These are phyloP conservation scores for Pinus taeda DNA, from an alignment of 75 land plant species.

Conservation along the genomic window DNA sequence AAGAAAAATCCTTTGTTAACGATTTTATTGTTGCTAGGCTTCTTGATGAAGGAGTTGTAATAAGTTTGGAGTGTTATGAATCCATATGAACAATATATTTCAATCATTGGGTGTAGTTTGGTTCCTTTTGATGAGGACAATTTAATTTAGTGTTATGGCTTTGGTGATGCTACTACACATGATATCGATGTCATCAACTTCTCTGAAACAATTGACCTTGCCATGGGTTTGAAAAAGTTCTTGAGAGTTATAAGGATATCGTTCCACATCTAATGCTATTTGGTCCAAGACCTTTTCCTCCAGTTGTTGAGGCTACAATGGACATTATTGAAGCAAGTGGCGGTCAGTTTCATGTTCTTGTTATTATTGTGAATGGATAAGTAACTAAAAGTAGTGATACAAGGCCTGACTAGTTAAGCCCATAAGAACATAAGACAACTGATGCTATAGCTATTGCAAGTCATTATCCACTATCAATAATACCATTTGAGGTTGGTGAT, in stretches of 20 bases:
- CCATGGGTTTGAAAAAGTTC: slow-evolving; percentile 45
- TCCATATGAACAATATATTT: slow-evolving; percentile 88
- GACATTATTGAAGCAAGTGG: not conserved
- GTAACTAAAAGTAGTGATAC: not conserved
- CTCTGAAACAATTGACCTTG: slow-evolving; percentile 43
- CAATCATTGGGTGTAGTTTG: slow-evolving; percentile 74
- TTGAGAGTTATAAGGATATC: slow-evolving; percentile 32
- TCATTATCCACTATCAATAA: slow-evolving; percentile 3
- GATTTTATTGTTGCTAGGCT: too few species aligned
- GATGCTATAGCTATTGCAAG: not conserved
- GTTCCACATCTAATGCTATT: slow-evolving; percentile 46
- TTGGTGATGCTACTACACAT: slow-evolving; percentile 72
- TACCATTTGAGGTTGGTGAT: slow-evolving; percentile 56
- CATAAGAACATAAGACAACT: not conserved
- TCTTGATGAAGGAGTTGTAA: too few species aligned
- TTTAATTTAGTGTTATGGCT: slow-evolving; percentile 88
- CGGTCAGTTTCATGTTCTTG: not conserved
- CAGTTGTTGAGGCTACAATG: not conserved
- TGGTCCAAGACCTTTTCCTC: slow-evolving; percentile 15
- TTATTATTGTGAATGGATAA: not conserved
- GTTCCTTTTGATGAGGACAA: slow-evolving; percentile 89
- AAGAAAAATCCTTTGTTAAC: too few species aligned
- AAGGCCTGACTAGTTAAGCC: not conserved
- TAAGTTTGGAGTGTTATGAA: slow-evolving; percentile 45
- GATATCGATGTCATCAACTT: slow-evolving; percentile 50